Conservation (phyloP, 176 grass and related monocot species). For the Paspalum notatum region DNA sequence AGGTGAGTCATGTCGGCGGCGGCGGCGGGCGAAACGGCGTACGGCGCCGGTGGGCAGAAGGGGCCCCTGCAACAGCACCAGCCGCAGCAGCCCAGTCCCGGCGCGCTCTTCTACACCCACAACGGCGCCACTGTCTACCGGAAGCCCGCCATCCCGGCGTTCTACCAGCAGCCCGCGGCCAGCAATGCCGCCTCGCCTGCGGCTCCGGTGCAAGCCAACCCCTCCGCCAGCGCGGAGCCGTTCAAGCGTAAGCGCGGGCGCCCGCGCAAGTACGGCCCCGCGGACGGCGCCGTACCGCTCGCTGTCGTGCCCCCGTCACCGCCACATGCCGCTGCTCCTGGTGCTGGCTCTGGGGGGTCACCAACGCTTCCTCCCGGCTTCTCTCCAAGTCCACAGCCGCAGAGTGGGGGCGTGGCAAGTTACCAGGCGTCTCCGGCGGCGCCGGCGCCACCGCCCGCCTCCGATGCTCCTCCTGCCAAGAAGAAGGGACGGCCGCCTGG, state of each 20-base stretch:
- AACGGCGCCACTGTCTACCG: constrained; percentile 43
- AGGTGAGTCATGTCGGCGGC: constrained; percentile 47
- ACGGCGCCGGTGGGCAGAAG: constrained; percentile 38
- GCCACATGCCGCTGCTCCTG: not conserved
- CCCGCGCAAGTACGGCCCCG: constrained; percentile 56
- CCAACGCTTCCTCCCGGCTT: constrained; percentile 29
- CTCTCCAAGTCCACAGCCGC: not conserved
- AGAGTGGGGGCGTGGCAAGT: constrained; percentile 3
- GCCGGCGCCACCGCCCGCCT: not conserved
- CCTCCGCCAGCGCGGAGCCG: constrained; percentile 6
- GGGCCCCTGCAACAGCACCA: constrained; percentile 35
- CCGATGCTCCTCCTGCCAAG: constrained; percentile 16
- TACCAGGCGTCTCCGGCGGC: not conserved
- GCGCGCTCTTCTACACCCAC: constrained; percentile 19
- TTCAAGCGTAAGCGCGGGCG: constrained; percentile 63
- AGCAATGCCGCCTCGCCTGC: constrained; percentile 10
- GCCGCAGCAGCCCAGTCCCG: constrained; percentile 13
- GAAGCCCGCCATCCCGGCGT: constrained; percentile 9
- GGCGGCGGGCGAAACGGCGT: constrained; percentile 33
- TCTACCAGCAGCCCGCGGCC: constrained; percentile 8
- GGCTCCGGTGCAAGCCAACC: not conserved
- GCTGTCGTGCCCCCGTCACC: constrained; percentile 19
- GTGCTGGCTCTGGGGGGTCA: not conserved
- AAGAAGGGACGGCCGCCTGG: constrained; percentile 45
- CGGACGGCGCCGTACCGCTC: constrained; percentile 35